These are phyloP conservation scores for Fraxinus nigra DNA, from an alignment of 305 asterid species.

Conservation along the genomic window DNA sequence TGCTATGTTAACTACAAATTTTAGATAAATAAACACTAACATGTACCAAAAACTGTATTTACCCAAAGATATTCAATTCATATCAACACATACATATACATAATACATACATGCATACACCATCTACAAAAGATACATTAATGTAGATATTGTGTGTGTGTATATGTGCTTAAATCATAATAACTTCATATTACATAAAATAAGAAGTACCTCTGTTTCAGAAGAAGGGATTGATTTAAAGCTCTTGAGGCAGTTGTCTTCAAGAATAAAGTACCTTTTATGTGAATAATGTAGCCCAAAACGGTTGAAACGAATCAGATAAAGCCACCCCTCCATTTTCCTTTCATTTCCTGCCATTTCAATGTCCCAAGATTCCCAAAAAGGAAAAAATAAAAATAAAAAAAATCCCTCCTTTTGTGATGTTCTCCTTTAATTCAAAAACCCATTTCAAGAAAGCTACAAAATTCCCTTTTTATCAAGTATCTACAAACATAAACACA, in stretches of 20 bases:
- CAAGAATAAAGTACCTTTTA: constrained; percentile 74
- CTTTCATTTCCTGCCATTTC: constrained; percentile 53
- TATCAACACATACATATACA: background rate
- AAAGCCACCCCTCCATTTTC: constrained; percentile 88
- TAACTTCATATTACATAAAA: background rate
- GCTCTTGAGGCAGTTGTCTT: constrained; percentile 74
- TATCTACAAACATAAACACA: constrained; percentile 1
- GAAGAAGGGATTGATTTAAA: constrained; percentile 70
- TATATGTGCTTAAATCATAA: background rate
- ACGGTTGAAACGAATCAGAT: constrained; percentile 66
- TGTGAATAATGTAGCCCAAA: constrained; percentile 81
- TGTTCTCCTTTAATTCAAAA: constrained; percentile 20
- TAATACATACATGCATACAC: background rate
- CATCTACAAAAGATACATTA: background rate
- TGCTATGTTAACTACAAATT: background rate
- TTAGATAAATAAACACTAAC: background rate
- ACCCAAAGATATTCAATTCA: background rate
- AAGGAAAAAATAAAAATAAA: constrained; percentile 17
- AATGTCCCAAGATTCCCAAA: constrained; percentile 23
- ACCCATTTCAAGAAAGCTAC: constrained; percentile 25
- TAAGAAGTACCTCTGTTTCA: constrained; percentile 42
- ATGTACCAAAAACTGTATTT: background rate
- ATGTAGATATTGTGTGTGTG: background rate
- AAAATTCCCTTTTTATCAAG: constrained; percentile 7
- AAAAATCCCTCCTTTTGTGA: constrained; percentile 32